Evolutionary conservation across 192 early-diverging fungal species (phyloP).

Genomic region (Entrophospora sp.): DNA sequence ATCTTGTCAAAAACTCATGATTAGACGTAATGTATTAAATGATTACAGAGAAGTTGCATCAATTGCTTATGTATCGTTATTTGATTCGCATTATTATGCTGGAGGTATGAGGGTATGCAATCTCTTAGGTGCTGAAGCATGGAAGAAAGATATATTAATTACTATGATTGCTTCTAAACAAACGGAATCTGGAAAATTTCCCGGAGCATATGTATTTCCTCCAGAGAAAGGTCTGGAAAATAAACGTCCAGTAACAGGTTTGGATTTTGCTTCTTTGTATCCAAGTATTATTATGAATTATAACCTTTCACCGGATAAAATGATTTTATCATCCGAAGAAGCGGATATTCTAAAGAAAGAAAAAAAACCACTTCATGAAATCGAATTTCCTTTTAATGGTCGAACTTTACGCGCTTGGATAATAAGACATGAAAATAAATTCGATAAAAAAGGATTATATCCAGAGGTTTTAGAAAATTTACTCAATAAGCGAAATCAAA

Average conservation of each 20-base stretch:
- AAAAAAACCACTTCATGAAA: not conserved
- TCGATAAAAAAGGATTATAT: not conserved
- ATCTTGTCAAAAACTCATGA: not conserved
- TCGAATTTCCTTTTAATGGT: not conserved
- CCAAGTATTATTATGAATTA: not conserved
- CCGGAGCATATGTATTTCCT: not conserved
- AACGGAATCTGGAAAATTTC: not conserved
- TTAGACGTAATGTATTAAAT: not conserved
- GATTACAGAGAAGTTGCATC: not conserved
- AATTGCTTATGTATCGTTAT: not conserved
- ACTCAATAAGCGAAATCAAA: not conserved
- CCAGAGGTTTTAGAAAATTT: not conserved
- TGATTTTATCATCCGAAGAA: not conserved
- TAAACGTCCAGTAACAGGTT: not conserved
- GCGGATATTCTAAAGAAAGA: not conserved
- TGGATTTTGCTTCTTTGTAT: conserved; percentile 16
- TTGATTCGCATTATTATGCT: not conserved
- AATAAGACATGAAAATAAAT: not conserved
- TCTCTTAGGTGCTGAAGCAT: not conserved
- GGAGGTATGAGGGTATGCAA: conserved; percentile 4
- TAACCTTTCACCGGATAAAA: not conserved
- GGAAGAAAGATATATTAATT: not conserved
- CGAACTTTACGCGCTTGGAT: not conserved
- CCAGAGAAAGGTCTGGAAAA: not conserved
- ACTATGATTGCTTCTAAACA: not conserved